phyloP scores from a whole-genome alignment of 2,329 filamentous ascomycete genomes.

The Fusarium duplospermum region DNA sequence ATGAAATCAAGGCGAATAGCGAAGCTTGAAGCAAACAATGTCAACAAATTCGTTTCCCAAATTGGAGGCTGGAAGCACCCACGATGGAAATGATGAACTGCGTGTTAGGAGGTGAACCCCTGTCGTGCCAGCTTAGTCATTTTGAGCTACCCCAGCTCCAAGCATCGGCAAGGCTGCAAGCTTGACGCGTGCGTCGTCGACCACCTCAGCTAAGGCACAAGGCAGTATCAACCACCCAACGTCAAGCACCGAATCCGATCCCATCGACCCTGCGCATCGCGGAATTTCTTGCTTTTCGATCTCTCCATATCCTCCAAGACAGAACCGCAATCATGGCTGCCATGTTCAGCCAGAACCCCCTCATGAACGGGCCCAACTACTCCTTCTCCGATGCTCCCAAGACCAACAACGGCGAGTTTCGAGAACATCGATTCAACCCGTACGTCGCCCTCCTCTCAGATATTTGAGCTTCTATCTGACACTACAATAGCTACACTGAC shows the following conservation, averaged over 20 bases:
- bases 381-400: constrained; percentile 72
- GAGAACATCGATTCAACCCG: constrained; percentile 92
- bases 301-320: neutral
- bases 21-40: constrained; percentile 18
- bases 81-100: constrained; percentile 36
- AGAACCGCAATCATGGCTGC: constrained; percentile 63
- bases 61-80: constrained; percentile 11
- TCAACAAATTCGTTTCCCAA: constrained; percentile 31
- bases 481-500: constrained; percentile 83
- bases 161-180: constrained; percentile 63
- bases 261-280: constrained; percentile 21
- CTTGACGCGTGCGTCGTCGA: constrained; percentile 54
- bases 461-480: constrained; percentile 13
- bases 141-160: constrained; percentile 48
- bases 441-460: constrained; percentile 58
- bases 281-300: neutral
- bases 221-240: constrained; percentile 33
- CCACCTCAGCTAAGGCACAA: constrained; percentile 46
- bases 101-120: constrained; percentile 41
- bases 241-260: constrained; percentile 19
- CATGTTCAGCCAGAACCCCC: constrained; percentile 77
- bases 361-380: constrained; percentile 77
- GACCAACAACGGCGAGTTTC: constrained; percentile 64
- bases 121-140: constrained; percentile 54
- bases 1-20: constrained; percentile 11